Base-by-base conservation (phyloP, 208 protist species). In the Wallacemonas sp. region DNA sequence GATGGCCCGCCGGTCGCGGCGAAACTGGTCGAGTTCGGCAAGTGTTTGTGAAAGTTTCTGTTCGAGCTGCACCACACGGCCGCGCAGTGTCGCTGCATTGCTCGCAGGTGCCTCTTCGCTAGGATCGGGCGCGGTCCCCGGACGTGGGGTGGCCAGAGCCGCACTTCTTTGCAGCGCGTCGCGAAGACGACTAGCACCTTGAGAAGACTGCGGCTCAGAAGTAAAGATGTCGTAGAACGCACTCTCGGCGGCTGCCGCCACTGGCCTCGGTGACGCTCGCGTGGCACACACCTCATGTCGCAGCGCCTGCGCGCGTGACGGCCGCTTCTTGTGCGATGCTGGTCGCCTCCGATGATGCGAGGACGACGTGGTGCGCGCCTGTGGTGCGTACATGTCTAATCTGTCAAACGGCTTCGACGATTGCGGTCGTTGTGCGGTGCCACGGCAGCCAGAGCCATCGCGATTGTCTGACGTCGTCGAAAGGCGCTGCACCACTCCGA, bases 1-100 rank as follows among this genome's bases (percentile, higher is more conserved):
- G 21, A 39, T 58, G 9, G 74, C 74, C 4, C 81, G 83, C 1
- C 72, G 72, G 65, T 86, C 76, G 16, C 79, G 66, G 23, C 76
- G 58, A 39, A 77, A 67, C 11, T 23, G 38, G 2, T 65, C 69
- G n/a, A 85, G 56, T 61, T 89, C 73, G 23, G 27, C 38, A 38
- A 47, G 44, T 12, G 76, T 63, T 34, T 72, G 55, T 23, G 52
- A 39, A 3, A 58, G 52, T 24, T 19, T 19, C 30, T 58, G n/a
- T 21, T 58, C 52, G 3, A 58, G 32, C 6, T n/a, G 27, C 30
- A 34, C 29, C 17, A 58, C 52, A 3, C 52, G 52, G 29, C n/a
- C 8, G 52, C 52, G 52, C 52, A 58, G 32, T 2, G 26, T 19
- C 17, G 24, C 17, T 14, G 44, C 44, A 49, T 14, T 23, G n/a